These are phyloP conservation scores for Petunia axillaris DNA, from an alignment of 257 asterid species.

Conservation along the genomic window DNA sequence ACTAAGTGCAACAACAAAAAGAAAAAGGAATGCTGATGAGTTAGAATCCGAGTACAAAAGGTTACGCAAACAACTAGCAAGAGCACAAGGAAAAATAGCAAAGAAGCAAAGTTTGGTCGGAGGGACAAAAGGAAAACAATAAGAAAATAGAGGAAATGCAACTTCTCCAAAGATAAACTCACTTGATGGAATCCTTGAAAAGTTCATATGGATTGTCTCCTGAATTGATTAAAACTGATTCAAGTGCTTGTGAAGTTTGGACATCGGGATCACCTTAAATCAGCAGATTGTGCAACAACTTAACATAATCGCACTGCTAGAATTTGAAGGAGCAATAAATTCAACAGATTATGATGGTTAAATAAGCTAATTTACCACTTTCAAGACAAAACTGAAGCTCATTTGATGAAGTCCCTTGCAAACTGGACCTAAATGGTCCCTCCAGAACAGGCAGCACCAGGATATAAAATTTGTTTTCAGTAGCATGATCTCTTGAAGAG, in stretches of 20 bases:
- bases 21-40: no score
- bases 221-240: constrained; percentile 49
- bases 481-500: constrained; percentile 6
- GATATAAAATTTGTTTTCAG: constrained; percentile 44
- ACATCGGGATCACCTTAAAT: constrained; percentile 42
- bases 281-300: neutral
- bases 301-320: neutral
- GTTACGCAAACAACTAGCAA: no score
- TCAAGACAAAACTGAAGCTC: constrained; percentile 67
- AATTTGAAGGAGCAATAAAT: no score
- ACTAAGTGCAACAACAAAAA: no score
- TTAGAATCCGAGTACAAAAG: no score
- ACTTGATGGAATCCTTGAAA: constrained; percentile 50
- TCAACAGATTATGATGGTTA: neutral
- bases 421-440: constrained; percentile 58
- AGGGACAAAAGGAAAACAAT: neutral
- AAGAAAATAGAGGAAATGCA: no score
- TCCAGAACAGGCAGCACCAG: constrained; percentile 63
- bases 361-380: constrained; percentile 43
- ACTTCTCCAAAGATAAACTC: constrained; percentile 14
- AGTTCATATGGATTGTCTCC: constrained; percentile 60
- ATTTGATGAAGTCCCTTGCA: constrained; percentile 57
- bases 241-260: constrained; percentile 43
- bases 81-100: no score
- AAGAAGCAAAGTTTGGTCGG: no score